phyloP scores from a whole-genome alignment of 306 rosid genomes.

The Sechiopsis laciniata region DNA sequence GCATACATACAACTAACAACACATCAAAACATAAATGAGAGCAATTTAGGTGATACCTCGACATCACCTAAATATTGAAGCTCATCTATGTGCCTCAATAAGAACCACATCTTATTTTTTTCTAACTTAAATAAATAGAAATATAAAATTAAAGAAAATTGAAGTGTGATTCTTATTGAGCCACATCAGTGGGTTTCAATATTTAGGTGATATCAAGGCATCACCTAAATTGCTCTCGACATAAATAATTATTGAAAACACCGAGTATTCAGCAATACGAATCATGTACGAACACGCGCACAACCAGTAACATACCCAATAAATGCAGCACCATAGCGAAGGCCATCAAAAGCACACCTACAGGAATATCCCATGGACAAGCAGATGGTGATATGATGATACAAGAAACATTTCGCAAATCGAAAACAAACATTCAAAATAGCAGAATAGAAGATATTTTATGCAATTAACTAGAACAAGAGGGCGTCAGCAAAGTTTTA shows the following conservation, averaged over 20 bases:
- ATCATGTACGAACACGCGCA: not conserved
- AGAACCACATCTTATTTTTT: no score
- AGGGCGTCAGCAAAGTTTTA: not conserved
- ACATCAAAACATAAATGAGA: not conserved
- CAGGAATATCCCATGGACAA: slow-evolving; percentile 18
- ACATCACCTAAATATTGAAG: no score
- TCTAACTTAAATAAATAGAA: no score
- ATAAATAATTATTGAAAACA: not conserved
- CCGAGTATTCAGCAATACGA: not conserved
- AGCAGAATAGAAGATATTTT: slow-evolving; percentile 7
- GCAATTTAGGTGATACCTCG: no score
- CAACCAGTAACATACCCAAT: slow-evolving; percentile 53
- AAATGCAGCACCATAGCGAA: slow-evolving; percentile 93
- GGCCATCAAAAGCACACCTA: slow-evolving; percentile 99
- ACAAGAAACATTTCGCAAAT: not conserved
- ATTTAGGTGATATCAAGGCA: no score
- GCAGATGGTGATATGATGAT: not conserved
- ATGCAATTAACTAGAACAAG: slow-evolving; percentile 11
- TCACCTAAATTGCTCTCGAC: no score
- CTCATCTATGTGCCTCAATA: no score
- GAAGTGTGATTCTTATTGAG: no score
- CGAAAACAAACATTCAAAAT: not conserved
- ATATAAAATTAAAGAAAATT: no score
- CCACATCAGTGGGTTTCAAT: no score
- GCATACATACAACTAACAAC: not conserved